phyloP scores from a whole-genome alignment of 2,329 filamentous ascomycete species.

The Sclerotinia borealis region DNA sequence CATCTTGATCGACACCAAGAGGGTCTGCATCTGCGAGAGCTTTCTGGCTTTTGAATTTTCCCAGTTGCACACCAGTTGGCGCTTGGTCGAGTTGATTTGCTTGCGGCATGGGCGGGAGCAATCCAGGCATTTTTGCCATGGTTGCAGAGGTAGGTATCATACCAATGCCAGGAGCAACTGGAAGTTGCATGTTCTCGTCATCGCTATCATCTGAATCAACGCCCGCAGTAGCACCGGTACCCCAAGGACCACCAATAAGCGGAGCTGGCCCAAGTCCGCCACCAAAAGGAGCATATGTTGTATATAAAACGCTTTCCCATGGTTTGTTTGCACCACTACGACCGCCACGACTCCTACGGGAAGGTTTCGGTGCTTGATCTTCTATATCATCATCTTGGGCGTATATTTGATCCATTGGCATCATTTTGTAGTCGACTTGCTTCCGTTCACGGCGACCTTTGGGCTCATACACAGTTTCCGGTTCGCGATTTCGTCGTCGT shows the following conservation, averaged over 20 bases:
- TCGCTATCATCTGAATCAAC: constrained; percentile 96
- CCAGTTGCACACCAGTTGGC: constrained; percentile 69
- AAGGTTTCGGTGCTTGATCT: constrained; percentile 60
- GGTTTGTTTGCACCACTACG: constrained; percentile 39
- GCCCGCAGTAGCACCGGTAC: constrained; percentile 66
- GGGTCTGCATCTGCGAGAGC: constrained; percentile 90
- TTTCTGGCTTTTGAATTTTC: constrained; percentile 90
- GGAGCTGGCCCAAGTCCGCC: constrained; percentile 61
- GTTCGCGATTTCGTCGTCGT: constrained; percentile 43
- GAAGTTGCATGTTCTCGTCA: constrained; percentile 71
- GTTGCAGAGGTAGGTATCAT: constrained; percentile 53
- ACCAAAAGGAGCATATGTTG: constrained; percentile 88
- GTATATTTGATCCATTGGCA: constrained; percentile 63
- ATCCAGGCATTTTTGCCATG: constrained; percentile 37
- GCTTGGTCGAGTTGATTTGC: constrained; percentile 50
- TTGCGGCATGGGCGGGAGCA: constrained; percentile 46
- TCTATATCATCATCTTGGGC: constrained; percentile 71
- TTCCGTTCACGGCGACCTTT: constrained; percentile 53
- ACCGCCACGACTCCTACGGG: constrained; percentile 56
- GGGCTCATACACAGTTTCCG: constrained; percentile 54
- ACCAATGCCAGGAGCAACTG: constrained; percentile 55
- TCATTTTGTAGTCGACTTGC: constrained; percentile 79
- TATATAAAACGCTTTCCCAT: constrained; percentile 80
- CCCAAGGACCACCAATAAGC: constrained; percentile 59
- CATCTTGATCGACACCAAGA: constrained; percentile 83